Percentiles rank a stretch among this genome's conserved stretches.
phyloP scores from a whole-genome alignment of 345 rosid species.

The Lenwebbia sp. region DNA sequence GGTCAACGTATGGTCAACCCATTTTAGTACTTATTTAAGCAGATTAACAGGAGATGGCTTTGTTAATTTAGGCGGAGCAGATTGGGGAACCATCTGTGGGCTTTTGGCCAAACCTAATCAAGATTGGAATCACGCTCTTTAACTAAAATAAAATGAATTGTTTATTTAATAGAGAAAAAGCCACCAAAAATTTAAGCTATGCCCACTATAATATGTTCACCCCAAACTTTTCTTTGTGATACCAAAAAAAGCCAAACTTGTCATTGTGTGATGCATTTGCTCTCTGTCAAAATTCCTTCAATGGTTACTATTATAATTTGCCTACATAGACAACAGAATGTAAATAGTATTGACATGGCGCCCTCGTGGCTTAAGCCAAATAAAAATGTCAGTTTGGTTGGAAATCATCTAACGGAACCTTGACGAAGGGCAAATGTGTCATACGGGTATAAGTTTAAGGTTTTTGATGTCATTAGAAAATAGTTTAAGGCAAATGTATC shows the following conservation, averaged over 20 bases:
- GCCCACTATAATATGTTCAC: fast-evolving
- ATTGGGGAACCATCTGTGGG: background rate
- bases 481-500: background rate
- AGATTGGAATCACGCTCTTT: background rate
- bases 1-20: background rate
- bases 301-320: background rate
- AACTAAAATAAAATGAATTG: background rate
- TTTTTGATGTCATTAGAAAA: background rate
- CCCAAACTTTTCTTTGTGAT: background rate
- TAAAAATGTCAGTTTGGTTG: background rate
- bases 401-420: background rate
- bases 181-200: background rate
- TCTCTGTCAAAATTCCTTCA: background rate
- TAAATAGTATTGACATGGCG: background rate
- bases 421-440: background rate
- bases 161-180: background rate
- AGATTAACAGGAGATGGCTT: background rate
- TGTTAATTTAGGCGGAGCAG: background rate
- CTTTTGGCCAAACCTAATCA: background rate
- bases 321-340: too few species aligned
- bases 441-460: background rate
- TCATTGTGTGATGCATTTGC: too few species aligned
- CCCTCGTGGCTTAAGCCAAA: background rate
- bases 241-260: background rate
- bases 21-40: background rate